Conservation (phyloP, 2,329 filamentous ascomycete species). For the Talaromyces islandicus region DNA sequence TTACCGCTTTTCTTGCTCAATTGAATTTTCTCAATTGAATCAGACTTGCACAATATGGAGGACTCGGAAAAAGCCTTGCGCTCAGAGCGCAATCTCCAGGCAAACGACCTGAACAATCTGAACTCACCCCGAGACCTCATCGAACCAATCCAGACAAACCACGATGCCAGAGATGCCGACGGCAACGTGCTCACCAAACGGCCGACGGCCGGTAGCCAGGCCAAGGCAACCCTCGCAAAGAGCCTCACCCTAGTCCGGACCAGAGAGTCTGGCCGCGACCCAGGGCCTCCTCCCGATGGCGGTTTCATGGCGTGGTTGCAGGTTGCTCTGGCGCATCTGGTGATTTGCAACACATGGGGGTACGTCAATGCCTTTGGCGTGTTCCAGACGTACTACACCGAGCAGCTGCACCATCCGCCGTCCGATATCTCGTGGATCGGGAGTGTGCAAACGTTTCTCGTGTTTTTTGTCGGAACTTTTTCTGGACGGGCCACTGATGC, state of each 20-base stretch:
- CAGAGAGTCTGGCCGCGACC: conserved; percentile 5
- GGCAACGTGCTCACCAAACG: background rate
- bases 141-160: background rate
- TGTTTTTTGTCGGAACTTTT: conserved; percentile 39
- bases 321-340: conserved; percentile 22
- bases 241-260: conserved; percentile 8
- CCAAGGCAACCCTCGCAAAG: background rate
- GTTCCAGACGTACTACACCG: conserved; percentile 41
- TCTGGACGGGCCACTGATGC: conserved; percentile 37
- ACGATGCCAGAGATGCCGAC: background rate
- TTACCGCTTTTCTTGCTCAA: background rate
- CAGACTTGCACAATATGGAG: background rate
- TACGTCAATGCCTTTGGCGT: conserved; percentile 34
- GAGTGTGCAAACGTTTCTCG: conserved; percentile 41
- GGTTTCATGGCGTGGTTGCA: conserved; percentile 26
- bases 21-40: background rate
- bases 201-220: background rate
- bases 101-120: background rate
- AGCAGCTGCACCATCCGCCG: conserved; percentile 23
- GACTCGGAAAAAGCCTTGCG: background rate
- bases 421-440: conserved; percentile 43
- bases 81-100: background rate
- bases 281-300: conserved; percentile 23
- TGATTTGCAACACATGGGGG: conserved; percentile 22
- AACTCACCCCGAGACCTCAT: background rate